Percentiles rank a stretch among this genome's conserved stretches.
phyloP scores from a whole-genome alignment of 495 filamentous ascomycete species.

The Tuber melanosporum region DNA sequence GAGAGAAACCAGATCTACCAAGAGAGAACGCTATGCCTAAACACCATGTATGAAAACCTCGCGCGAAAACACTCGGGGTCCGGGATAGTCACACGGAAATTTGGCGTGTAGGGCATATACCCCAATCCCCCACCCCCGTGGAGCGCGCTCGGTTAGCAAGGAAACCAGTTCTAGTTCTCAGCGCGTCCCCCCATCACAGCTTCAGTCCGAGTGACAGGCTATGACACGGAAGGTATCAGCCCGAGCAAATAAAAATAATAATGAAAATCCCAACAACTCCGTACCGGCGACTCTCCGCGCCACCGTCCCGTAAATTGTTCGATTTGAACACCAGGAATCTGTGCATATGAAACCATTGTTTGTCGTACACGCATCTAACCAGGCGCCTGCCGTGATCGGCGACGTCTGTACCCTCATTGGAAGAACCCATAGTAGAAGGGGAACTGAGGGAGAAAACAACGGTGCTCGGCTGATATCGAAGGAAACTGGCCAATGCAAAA shows the following conservation, averaged over 20 bases:
- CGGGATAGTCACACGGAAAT: not conserved
- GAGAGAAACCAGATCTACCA: not conserved
- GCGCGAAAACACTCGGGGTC: not conserved
- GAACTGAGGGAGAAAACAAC: not conserved
- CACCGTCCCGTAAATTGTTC: not conserved
- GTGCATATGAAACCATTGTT: not conserved
- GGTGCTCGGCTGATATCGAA: not conserved
- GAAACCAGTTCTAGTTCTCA: not conserved
- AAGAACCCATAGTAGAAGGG: not conserved
- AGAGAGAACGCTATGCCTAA: not conserved
- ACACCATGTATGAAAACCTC: not conserved
- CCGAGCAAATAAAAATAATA: not conserved
- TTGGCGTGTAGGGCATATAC: not conserved
- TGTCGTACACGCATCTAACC: not conserved
- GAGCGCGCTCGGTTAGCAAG: not conserved
- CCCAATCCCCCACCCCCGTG: not conserved
- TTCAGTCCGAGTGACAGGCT: not conserved
- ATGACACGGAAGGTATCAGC: not conserved
- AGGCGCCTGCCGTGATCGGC: not conserved
- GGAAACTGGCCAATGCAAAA: not conserved
- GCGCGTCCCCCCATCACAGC: not conserved
- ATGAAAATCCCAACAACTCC: not conserved
- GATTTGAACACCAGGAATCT: not conserved
- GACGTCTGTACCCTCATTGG: not conserved
- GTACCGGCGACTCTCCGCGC: not conserved